These are phyloP conservation scores for Fusarium sambucinum DNA, from an alignment of 2,329 filamentous ascomycete genomes.

Conservation along the genomic window DNA sequence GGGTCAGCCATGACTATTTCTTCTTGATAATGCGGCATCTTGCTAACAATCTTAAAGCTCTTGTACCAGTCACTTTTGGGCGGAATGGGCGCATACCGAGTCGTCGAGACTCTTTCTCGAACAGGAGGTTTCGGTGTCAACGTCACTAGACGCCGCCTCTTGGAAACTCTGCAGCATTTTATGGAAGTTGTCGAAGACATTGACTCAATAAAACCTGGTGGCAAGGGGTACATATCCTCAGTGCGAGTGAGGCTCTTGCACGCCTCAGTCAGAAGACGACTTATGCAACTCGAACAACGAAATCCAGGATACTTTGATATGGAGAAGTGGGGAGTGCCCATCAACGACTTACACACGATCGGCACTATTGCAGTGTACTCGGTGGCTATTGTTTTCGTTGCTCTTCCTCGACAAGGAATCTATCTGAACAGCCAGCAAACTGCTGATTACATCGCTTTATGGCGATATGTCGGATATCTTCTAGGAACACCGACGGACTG, in stretches of 20 bases:
- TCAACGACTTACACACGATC: conserved; percentile 81
- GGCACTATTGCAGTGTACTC: conserved; percentile 80
- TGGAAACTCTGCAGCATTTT: conserved; percentile 81
- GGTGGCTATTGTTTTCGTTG: conserved; percentile 73
- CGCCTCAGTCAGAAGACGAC: conserved; percentile 71
- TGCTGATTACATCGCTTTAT: conserved; percentile 78
- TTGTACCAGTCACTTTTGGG: conserved; percentile 75
- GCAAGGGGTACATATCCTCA: conserved; percentile 69
- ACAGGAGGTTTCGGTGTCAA: conserved; percentile 80
- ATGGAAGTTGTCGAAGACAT: conserved; percentile 76
- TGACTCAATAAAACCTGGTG: conserved; percentile 74
- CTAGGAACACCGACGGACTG: conserved; percentile 75
- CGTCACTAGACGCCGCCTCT: conserved; percentile 71
- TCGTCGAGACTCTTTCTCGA: conserved; percentile 78
- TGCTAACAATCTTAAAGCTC: conserved; percentile 52
- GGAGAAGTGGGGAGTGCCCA: conserved; percentile 70
- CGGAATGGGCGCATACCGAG: conserved; percentile 77
- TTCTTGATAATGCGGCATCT: no score
- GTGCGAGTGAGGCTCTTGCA: conserved; percentile 75
- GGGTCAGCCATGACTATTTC: conserved; percentile 50
- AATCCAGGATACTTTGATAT: conserved; percentile 71
- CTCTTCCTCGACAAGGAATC: conserved; percentile 79
- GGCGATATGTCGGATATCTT: conserved; percentile 79
- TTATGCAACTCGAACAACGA: conserved; percentile 66
- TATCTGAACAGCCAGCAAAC: conserved; percentile 72